Evolutionary conservation across 2,329 filamentous ascomycete genomes (phyloP), one percentile per base, ranked within the genome.

Genomic region (Drechmeria coniospora): DNA sequence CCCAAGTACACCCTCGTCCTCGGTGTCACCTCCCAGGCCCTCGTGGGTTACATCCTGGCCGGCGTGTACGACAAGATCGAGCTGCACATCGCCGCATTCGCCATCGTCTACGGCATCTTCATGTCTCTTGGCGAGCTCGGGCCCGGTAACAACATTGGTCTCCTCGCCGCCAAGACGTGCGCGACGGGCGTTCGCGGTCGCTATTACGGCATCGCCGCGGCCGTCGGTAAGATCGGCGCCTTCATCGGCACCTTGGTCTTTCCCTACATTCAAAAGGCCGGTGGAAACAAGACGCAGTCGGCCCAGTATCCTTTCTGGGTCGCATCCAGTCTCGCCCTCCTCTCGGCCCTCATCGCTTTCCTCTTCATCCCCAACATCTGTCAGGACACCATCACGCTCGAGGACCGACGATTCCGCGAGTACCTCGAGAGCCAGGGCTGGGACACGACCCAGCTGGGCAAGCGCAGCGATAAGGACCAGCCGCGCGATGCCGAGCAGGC

Each of bases 281-380:
- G 68, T 7, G 63, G 63, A 1, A 45, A 60, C 30, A 58, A 65
- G 29, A 52, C 54, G 0, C 63, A 68, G 13, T 62, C 64, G 5
- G 81, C 81, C 1, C 83, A 93, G 47, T 83, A 92, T 39, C 84
- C 84, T 0, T 94, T 93, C 57, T 93, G 74, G 51, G 81, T 94
- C n/a, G 76, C 75, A 2, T 79, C 75, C 21, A 61, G 68, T 15
- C 52, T 93, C 30, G 90, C 81, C 39, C 52, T 92, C n/a, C 59
- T 93, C 26, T 76, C 74, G 2, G 82, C 80, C 0, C 52, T 21
- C 5, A 47, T 58, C 8, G 41, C 60, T 2, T 56, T 78, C 7
- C 68, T 83, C 41, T 65, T 68, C 32, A 51, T 93, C 27, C 86
- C 86, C 0, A 57, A 80, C 26, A 78, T 94, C 34, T 74, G 74